Conservation (phyloP, 2,329 filamentous ascomycete species). For the Talaromyces sp. region DNA sequence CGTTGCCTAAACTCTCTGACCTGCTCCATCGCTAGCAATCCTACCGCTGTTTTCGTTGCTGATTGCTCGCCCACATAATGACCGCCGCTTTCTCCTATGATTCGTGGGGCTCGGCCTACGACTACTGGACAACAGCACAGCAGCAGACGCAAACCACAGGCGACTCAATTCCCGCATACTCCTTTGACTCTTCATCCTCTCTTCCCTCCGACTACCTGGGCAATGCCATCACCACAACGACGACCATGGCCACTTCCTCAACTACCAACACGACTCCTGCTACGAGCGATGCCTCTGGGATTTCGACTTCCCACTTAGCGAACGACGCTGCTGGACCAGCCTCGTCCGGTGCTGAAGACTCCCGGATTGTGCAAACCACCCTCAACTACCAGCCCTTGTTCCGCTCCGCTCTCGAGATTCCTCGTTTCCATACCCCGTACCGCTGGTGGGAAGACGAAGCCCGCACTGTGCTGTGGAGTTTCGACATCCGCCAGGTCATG, state of each 20-base stretch:
- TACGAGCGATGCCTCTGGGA: slow-evolving; percentile 8
- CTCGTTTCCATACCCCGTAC: slow-evolving; percentile 27
- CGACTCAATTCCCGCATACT: not conserved
- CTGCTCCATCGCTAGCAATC: not conserved
- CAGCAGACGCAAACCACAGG: slow-evolving; percentile 5
- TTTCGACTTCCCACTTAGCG: slow-evolving; percentile 9
- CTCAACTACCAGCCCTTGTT: slow-evolving; percentile 26
- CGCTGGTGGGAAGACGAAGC: slow-evolving; percentile 40
- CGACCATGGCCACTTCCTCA: not conserved
- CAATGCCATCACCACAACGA: not conserved
- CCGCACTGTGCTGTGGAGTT: slow-evolving; percentile 32
- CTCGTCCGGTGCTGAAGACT: not conserved
- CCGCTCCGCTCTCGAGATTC: slow-evolving; percentile 22
- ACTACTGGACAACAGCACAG: slow-evolving; percentile 5
- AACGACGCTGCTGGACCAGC: slow-evolving; percentile 3
- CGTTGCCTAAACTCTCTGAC: not conserved
- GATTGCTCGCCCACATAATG: not conserved
- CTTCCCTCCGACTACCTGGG: not conserved
- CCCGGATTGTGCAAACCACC: slow-evolving; percentile 13
- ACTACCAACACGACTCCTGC: not conserved
- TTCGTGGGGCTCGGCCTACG: slow-evolving; percentile 4
- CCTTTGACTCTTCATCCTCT: slow-evolving; percentile 4
- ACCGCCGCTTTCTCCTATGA: slow-evolving; percentile 6
- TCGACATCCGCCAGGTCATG: slow-evolving; percentile 31
- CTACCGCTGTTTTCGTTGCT: not conserved